These are phyloP conservation scores for Tulasnella sp. DNA, from an alignment of 768 basidiomycete genomes.

Conservation along the genomic window DNA sequence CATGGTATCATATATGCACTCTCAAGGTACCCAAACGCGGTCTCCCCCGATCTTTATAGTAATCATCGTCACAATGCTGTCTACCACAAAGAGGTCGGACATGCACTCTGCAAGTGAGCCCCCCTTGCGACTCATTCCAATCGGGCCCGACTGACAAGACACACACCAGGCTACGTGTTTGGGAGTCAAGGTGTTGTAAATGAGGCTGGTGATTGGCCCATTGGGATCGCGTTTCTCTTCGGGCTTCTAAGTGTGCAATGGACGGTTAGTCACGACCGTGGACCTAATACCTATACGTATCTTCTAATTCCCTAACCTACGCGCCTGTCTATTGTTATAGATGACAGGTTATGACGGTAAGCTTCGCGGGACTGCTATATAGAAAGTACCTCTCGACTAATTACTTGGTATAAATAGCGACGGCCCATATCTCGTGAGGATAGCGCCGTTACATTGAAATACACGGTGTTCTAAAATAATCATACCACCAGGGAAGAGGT, in stretches of 20 bases:
- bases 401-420: slow-evolving; percentile 4
- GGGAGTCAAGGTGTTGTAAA: slow-evolving; percentile 62
- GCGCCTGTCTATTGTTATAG: too few species aligned
- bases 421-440: slow-evolving; percentile 65
- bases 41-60: slow-evolving; percentile 32
- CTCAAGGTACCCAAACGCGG: too few species aligned
- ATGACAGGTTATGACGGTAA: slow-evolving; percentile 38
- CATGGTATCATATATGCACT: background rate
- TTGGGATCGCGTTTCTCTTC: slow-evolving; percentile 73
- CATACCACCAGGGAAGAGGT: slow-evolving; percentile 78
- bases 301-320: too few species aligned
- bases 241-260: slow-evolving; percentile 81
- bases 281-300: background rate
- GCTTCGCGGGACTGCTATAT: too few species aligned
- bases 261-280: slow-evolving; percentile 56
- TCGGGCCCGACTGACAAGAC: background rate
- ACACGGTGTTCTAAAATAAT: too few species aligned
- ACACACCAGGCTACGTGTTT: slow-evolving; percentile 52
- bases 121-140: background rate
- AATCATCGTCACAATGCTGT: slow-evolving; percentile 75
- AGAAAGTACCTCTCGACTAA: slow-evolving; percentile 43
- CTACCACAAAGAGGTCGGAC: slow-evolving; percentile 56
- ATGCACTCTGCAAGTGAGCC: slow-evolving; percentile 63
- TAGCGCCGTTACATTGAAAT: background rate
- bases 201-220: slow-evolving; percentile 65